Evolutionary conservation across 1,139 yeast species (phyloP).

Genomic region (Pichia sp.): DNA sequence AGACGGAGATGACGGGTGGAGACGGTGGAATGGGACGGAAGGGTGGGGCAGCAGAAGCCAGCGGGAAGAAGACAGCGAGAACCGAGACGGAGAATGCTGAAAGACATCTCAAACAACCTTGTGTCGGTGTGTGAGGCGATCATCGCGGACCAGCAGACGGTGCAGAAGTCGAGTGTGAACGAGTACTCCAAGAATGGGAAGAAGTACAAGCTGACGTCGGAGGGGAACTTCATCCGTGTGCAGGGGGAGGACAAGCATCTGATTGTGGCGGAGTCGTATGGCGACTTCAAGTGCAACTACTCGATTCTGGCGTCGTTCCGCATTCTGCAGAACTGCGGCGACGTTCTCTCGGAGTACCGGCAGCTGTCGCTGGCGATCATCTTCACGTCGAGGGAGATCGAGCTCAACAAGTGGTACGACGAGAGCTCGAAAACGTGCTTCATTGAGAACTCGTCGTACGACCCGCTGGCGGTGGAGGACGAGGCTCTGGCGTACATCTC

Average conservation of each 20-base stretch:
- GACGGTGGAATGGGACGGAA: too few species aligned
- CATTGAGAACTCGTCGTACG: constrained; percentile 35
- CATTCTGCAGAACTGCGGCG: constrained; percentile 39
- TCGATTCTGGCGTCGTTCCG: constrained; percentile 43
- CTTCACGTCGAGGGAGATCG: constrained; percentile 49
- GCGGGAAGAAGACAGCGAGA: too few species aligned
- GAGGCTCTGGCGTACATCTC: constrained; percentile 35
- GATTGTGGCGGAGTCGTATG: constrained; percentile 38
- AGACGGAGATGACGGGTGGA: not conserved
- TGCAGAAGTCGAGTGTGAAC: constrained; percentile 6
- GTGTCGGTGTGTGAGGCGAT: constrained; percentile 27
- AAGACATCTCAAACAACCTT: constrained; percentile 28
- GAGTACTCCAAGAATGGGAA: constrained; percentile 50
- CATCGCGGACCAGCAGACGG: constrained; percentile 24
- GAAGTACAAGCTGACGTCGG: constrained; percentile 44
- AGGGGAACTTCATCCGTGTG: constrained; percentile 47
- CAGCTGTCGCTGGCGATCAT: constrained; percentile 48
- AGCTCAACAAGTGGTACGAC: constrained; percentile 47
- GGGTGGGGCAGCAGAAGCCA: too few species aligned
- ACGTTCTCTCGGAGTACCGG: constrained; percentile 35
- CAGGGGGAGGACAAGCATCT: constrained; percentile 51
- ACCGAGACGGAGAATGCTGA: constrained; percentile 11
- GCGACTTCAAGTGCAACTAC: constrained; percentile 33
- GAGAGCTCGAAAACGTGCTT: constrained; percentile 45
- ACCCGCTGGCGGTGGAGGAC: constrained; percentile 31